A percentile compares a stretch with the other conserved stretches of the same genome.
These are phyloP conservation scores for Endogone sp. DNA, from an alignment of 192 early-diverging fungal genomes.

Conservation along the genomic window DNA sequence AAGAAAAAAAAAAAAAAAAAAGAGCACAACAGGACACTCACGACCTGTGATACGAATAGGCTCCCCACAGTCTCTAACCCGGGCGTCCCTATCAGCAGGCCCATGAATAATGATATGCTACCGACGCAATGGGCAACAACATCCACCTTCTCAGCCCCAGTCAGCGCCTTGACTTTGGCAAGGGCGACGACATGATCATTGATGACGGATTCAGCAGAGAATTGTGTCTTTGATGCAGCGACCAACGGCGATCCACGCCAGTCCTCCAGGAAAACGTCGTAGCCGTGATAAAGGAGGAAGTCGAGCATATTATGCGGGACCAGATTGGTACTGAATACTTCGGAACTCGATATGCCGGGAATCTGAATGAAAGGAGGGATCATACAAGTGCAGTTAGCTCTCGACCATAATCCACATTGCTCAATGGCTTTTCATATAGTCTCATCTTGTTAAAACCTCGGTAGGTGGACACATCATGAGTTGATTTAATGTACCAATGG, in stretches of 20 bases:
- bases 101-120: conserved; percentile 32
- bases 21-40: no score
- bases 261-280: conserved; percentile 43
- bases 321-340: conserved; percentile 37
- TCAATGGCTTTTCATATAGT: no score
- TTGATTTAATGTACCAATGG: no score
- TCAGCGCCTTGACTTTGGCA: conserved; percentile 25
- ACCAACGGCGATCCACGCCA: conserved; percentile 27
- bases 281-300: conserved; percentile 32
- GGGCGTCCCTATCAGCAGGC: conserved; percentile 35
- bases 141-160: conserved; percentile 32
- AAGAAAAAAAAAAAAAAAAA: no score
- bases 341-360: conserved; percentile 34
- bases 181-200: conserved; percentile 32
- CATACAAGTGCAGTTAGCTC: no score
- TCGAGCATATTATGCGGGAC: conserved; percentile 34
- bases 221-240: conserved; percentile 22
- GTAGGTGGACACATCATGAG: no score
- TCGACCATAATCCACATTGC: no score
- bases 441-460: no score
- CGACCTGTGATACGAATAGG: no score
- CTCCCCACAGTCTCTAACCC: no score
- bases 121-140: conserved; percentile 41
- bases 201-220: conserved; percentile 17
- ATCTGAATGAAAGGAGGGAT: no score